phyloP scores from a whole-genome alignment of 1,139 yeast species.

The Hyphopichia buzzinii region DNA sequence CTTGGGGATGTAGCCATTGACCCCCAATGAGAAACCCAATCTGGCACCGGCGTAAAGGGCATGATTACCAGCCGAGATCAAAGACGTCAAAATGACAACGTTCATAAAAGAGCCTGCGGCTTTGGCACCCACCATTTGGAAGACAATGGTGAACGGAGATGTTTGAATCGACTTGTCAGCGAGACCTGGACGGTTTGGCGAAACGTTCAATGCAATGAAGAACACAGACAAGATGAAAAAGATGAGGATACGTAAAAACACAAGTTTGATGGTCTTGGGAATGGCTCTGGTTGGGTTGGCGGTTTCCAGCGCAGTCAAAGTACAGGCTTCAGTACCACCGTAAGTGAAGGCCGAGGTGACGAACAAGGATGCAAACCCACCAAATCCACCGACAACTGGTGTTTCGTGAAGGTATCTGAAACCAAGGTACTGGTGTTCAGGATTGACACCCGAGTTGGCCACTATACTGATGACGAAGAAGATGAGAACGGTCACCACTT shows the following conservation, averaged over 20 bases:
- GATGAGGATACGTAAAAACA: conserved; percentile 49
- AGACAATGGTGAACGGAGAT: conserved; percentile 66
- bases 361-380: conserved; percentile 38
- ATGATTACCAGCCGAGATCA: conserved; percentile 48
- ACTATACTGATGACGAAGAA: conserved; percentile 39
- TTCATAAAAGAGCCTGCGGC: conserved; percentile 45
- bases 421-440: conserved; percentile 34
- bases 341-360: conserved; percentile 64
- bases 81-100: conserved; percentile 43
- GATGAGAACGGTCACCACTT: conserved; percentile 38
- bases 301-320: conserved; percentile 67
- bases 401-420: conserved; percentile 43
- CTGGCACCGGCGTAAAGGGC: conserved; percentile 45
- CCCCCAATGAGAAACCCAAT: conserved; percentile 39
- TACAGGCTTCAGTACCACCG: conserved; percentile 66
- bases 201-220: conserved; percentile 46
- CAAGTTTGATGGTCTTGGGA: conserved; percentile 57
- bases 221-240: conserved; percentile 42
- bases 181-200: conserved; percentile 39
- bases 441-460: conserved; percentile 37
- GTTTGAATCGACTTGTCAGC: conserved; percentile 45
- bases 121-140: conserved; percentile 50
- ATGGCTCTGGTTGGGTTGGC: conserved; percentile 56
- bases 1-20: conserved; percentile 41
- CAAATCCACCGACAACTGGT: conserved; percentile 40